Evolutionary conservation across 176 grass and related monocot genomes (phyloP).

Genomic region (Lolium rigidum): DNA sequence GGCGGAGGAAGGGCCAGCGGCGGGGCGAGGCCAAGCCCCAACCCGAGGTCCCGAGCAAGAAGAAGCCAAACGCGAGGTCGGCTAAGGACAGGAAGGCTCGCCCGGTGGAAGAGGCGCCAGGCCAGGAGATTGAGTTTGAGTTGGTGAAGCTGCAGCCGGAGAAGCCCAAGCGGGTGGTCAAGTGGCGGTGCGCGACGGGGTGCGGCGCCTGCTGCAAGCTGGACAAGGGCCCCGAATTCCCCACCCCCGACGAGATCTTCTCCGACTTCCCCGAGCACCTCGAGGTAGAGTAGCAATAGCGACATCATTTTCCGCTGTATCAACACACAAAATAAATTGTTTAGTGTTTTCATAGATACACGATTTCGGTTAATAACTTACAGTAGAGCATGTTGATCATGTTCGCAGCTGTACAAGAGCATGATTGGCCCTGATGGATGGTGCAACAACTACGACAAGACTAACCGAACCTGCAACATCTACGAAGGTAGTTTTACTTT

Average conservation of each 20-base stretch:
- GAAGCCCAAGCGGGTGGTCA: slow-evolving; percentile 42
- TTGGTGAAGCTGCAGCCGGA: slow-evolving; percentile 28
- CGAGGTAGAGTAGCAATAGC: slow-evolving; percentile 38
- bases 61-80: slow-evolving; percentile 15
- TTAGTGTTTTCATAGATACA: background rate
- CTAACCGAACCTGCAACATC: slow-evolving; percentile 70
- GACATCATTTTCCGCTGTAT: background rate
- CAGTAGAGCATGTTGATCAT: background rate
- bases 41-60: slow-evolving; percentile 32
- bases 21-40: slow-evolving; percentile 35
- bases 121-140: slow-evolving; percentile 31
- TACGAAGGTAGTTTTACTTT: slow-evolving; percentile 46
- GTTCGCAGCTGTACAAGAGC: slow-evolving; percentile 67
- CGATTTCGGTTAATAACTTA: background rate
- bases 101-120: background rate
- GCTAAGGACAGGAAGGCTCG: background rate
- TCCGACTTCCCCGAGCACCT: slow-evolving; percentile 59
- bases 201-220: slow-evolving; percentile 91
- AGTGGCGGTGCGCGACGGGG: slow-evolving; percentile 75
- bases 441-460: slow-evolving; percentile 69
- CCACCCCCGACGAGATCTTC: slow-evolving; percentile 69
- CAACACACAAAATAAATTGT: background rate
- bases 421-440: slow-evolving; percentile 73
- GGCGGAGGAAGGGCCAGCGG: slow-evolving; percentile 48
- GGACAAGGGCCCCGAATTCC: slow-evolving; percentile 74